These are phyloP conservation scores for Populus tremula DNA, from an alignment of 345 rosid species.

Conservation along the genomic window DNA sequence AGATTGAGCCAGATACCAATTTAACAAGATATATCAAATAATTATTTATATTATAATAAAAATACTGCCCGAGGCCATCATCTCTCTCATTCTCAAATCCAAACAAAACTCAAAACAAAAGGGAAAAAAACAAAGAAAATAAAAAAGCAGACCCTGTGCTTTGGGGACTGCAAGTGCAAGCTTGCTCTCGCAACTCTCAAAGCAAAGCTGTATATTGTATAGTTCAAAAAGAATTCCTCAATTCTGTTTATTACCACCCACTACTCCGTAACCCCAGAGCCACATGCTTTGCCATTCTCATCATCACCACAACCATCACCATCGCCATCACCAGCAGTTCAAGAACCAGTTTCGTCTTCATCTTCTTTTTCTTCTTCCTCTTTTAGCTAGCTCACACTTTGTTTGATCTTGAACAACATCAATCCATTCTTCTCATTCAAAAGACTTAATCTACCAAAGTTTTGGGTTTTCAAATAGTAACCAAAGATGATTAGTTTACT, in stretches of 20 bases:
- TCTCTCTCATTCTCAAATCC: constrained; percentile 14
- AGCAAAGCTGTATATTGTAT: constrained; percentile 27
- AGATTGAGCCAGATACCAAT: not conserved
- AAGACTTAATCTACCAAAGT: not conserved
- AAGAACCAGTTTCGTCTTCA: not conserved
- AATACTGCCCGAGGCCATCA: not conserved
- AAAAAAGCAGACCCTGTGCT: constrained; percentile 29
- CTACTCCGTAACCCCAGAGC: constrained; percentile 36
- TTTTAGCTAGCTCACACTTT: not conserved
- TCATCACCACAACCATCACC: constrained; percentile 21
- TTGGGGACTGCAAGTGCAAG: constrained; percentile 52
- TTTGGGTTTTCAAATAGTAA: not conserved
- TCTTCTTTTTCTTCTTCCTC: not conserved
- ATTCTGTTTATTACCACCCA: constrained; percentile 33
- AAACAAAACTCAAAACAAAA: constrained; percentile 31
- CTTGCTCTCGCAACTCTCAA: constrained; percentile 55
- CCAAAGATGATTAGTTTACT: constrained; percentile 57
- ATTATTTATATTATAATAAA: not conserved
- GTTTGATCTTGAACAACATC: not conserved
- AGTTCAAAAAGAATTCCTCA: constrained; percentile 28
- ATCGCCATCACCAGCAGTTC: constrained; percentile 1
- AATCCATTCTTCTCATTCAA: not conserved
- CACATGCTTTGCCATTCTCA: constrained; percentile 37
- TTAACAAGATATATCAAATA: not conserved
- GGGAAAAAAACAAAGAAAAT: constrained; percentile 20